Evolutionary conservation across 2,329 filamentous ascomycete species (phyloP).

Genomic region (Ophiostoma quercus): DNA sequence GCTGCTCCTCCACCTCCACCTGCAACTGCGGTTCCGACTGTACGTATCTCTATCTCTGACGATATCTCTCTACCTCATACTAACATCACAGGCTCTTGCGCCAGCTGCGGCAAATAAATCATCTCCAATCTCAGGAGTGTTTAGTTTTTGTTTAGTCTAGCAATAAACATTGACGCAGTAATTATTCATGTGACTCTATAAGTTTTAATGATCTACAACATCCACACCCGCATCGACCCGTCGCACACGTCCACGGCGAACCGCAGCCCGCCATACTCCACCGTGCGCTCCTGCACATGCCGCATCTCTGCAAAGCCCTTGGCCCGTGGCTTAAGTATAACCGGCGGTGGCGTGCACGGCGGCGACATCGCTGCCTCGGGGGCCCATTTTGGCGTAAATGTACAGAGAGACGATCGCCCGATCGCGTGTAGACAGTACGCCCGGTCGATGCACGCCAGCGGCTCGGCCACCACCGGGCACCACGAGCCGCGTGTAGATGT

Average conservation of each 20-base stretch:
- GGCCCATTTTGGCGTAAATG: neutral
- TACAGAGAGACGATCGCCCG: neutral
- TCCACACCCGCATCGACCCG: constrained; percentile 21
- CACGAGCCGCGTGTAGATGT: neutral
- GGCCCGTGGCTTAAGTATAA: neutral
- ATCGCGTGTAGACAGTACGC: constrained; percentile 21
- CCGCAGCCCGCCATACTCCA: constrained; percentile 18
- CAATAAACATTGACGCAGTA: neutral
- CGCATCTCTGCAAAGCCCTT: constrained; percentile 17
- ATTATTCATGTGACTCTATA: neutral
- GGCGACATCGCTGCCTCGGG: constrained; percentile 15
- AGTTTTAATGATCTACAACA: constrained; percentile 13
- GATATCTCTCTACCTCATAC: neutral
- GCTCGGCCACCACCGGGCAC: constrained; percentile 23
- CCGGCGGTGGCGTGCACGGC: constrained; percentile 12
- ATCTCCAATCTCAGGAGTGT: neutral
- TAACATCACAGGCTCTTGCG: constrained; percentile 33
- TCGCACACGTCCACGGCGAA: constrained; percentile 25
- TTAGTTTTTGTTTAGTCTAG: neutral
- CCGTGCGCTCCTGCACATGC: constrained; percentile 14
- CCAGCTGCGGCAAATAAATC: constrained; percentile 37
- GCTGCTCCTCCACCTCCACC: constrained; percentile 36
- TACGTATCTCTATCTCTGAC: constrained; percentile 18
- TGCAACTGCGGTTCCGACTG: constrained; percentile 32
- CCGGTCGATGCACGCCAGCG: constrained; percentile 23